A percentile compares a stretch with the other conserved stretches of the same genome.
Evolutionary conservation across 306 rosid genomes (phyloP).

Genomic region (Bauhinia variegata): DNA sequence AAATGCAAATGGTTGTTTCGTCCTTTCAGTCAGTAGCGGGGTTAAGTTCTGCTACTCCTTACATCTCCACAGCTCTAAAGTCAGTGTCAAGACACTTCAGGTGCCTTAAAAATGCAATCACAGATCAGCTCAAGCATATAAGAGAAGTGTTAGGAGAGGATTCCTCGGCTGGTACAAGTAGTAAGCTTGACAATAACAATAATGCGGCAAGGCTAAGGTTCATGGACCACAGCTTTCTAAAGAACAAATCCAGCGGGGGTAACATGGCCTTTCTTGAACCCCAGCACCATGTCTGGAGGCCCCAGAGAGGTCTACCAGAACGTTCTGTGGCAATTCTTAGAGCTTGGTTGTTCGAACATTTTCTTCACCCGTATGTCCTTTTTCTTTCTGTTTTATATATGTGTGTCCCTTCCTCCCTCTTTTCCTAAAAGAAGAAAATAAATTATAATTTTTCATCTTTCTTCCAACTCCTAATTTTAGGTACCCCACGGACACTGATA

Average conservation of each 20-base stretch:
- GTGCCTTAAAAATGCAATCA: conserved; percentile 60
- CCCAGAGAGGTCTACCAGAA: conserved; percentile 95
- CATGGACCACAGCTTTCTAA: conserved; percentile 66
- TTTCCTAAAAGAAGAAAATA: background rate
- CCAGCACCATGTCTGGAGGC: conserved; percentile 80
- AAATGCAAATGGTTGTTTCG: conserved; percentile 94
- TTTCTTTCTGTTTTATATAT: too few relatives aligned
- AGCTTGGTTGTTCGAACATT: conserved; percentile 97
- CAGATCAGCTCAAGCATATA: conserved; percentile 61
- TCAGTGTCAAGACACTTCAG: conserved; percentile 69
- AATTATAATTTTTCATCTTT: conserved; percentile 18
- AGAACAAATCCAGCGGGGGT: conserved; percentile 48
- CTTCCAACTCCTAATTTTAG: conserved; percentile 54
- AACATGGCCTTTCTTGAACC: conserved; percentile 55
- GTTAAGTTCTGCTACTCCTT: conserved; percentile 79
- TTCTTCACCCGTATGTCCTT: conserved; percentile 91
- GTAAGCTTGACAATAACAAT: conserved; percentile 46
- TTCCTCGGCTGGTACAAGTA: conserved; percentile 45
- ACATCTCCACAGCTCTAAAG: conserved; percentile 65
- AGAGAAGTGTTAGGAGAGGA: conserved; percentile 63
- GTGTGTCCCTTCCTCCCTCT: conserved; percentile 1
- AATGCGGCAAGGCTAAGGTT: conserved; percentile 43
- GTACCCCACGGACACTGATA: conserved; percentile 97
- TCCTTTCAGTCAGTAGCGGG: conserved; percentile 91
- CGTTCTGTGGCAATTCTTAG: conserved; percentile 80